Conservation (phyloP, 129 eudicot species). For the Flaveria bidentis region DNA sequence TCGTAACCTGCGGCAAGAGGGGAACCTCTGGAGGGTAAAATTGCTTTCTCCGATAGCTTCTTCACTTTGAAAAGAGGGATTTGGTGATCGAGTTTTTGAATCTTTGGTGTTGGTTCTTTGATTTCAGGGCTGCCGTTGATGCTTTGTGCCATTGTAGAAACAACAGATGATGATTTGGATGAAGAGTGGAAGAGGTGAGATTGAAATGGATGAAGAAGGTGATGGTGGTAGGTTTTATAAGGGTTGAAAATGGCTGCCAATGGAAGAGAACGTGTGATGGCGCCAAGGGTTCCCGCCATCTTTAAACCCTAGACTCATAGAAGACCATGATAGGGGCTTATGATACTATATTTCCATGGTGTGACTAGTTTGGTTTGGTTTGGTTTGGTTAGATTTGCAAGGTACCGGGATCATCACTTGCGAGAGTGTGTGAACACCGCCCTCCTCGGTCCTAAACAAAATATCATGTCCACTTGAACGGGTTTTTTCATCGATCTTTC, state of each 20-base stretch:
- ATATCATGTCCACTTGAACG: too few species aligned
- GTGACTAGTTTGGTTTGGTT: too few species aligned
- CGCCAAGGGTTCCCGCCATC: conserved; percentile 87
- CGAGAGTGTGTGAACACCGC: too few species aligned
- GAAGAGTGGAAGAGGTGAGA: not conserved
- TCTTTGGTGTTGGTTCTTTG: conserved; percentile 49
- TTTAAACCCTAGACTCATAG: not conserved
- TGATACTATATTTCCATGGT: too few species aligned
- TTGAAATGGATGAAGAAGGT: not conserved
- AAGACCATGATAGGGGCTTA: too few species aligned
- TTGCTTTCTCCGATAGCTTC: conserved; percentile 72
- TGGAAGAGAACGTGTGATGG: conserved; percentile 28
- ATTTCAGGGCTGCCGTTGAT: conserved; percentile 41
- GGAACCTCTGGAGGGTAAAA: conserved; percentile 66
- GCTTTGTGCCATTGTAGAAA: conserved; percentile 38
- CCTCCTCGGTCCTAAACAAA: too few species aligned
- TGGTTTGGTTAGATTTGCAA: too few species aligned
- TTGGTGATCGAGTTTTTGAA: conserved; percentile 41
- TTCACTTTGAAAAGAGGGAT: conserved; percentile 48
- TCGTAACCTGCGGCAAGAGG: conserved; percentile 84
- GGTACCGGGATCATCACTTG: too few species aligned
- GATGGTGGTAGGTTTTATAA: conserved; percentile 26
- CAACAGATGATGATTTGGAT: not conserved
- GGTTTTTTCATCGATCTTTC: too few species aligned
- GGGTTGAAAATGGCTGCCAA: conserved; percentile 6